phyloP scores from a whole-genome alignment of 2,329 filamentous ascomycete genomes.

The Phymatotrichopsis omnivora region DNA sequence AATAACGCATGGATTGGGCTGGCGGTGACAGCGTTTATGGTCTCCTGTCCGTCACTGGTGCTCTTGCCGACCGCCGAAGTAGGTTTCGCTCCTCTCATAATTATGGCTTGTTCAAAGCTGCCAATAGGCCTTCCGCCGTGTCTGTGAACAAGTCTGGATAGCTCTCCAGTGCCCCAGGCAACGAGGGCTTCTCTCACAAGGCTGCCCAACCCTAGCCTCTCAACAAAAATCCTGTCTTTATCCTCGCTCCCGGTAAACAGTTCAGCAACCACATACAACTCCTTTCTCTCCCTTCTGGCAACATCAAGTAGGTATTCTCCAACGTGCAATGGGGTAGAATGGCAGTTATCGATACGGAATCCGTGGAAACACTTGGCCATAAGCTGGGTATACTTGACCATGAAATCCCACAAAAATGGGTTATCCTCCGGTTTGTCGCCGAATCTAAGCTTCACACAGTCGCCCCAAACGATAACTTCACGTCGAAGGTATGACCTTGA shows the following conservation, averaged over 20 bases:
- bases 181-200: slow-evolving; percentile 98
- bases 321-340: slow-evolving; percentile 89
- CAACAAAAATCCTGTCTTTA: slow-evolving; percentile 93
- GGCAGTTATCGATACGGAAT: slow-evolving; percentile 95
- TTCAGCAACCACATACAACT: slow-evolving; percentile 87
- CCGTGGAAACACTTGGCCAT: slow-evolving; percentile 93
- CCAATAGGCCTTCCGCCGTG: slow-evolving; percentile 92
- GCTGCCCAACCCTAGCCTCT: slow-evolving; percentile 79
- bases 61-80: slow-evolving; percentile 32
- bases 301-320: slow-evolving; percentile 92
- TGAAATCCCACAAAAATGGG: slow-evolving; percentile 89
- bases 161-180: slow-evolving; percentile 86
- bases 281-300: slow-evolving; percentile 75
- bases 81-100: slow-evolving; percentile 46
- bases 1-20: slow-evolving; percentile 86
- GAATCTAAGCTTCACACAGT: slow-evolving; percentile 95
- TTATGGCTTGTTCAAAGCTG: slow-evolving; percentile 90
- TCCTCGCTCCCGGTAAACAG: slow-evolving; percentile 92
- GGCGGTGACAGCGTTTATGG: slow-evolving; percentile 72
- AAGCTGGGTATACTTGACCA: slow-evolving; percentile 82
- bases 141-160: slow-evolving; percentile 84
- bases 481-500: slow-evolving; percentile 90
- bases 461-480: slow-evolving; percentile 96
- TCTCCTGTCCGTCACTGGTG: slow-evolving; percentile 42
- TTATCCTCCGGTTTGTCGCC: slow-evolving; percentile 71